These are phyloP conservation scores for Dendrocalamus latiflorus DNA, from an alignment of 202 grass and related monocot species.

Conservation along the genomic window DNA sequence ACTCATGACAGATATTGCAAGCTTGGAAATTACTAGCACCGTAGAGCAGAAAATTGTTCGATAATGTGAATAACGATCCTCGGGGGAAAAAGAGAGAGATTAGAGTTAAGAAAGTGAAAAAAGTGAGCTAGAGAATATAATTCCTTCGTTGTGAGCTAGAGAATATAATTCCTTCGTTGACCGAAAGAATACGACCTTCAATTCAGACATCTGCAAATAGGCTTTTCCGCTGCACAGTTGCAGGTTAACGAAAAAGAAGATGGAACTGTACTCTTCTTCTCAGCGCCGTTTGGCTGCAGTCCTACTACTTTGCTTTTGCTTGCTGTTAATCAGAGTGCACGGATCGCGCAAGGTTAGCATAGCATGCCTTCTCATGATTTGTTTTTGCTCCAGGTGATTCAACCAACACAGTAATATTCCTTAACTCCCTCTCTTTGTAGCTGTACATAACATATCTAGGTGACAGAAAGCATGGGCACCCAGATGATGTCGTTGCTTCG, in stretches of 20 bases:
- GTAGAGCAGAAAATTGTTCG: too few species aligned
- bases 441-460: constrained; percentile 28
- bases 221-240: background rate
- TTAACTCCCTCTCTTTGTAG: background rate
- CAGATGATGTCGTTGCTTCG: constrained; percentile 7
- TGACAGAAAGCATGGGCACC: constrained; percentile 12
- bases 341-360: constrained; percentile 18
- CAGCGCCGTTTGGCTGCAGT: background rate
- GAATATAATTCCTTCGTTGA: background rate
- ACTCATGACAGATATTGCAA: too few species aligned
- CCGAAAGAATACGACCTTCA: background rate
- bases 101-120: too few species aligned
- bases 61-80: too few species aligned
- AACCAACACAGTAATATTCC: too few species aligned
- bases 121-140: too few species aligned
- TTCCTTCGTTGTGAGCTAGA: too few species aligned
- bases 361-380: background rate
- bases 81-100: too few species aligned
- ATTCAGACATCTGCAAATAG: background rate
- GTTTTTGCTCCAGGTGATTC: too few species aligned
- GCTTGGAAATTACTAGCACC: too few species aligned
- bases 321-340: background rate
- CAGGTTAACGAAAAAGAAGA: background rate
- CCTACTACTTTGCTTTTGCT: background rate
- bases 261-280: constrained; percentile 4